Base-by-base conservation (phyloP, 2,329 filamentous ascomycete species). In the Colletotrichum liaoningense region DNA sequence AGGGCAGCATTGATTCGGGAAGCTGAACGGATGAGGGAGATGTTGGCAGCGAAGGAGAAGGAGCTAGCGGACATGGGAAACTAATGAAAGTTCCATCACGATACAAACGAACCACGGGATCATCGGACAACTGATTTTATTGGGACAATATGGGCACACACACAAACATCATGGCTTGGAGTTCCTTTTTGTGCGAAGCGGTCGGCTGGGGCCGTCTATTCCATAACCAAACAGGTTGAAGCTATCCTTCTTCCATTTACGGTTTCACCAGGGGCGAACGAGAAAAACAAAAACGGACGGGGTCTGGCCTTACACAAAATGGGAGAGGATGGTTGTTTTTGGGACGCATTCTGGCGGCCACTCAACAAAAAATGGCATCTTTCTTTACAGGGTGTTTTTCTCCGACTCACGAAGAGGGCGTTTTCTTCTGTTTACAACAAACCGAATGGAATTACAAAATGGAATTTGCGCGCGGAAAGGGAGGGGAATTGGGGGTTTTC, bases 1-100 rank as follows among this genome's bases (percentile, higher is more conserved):
- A 88, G 93, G 62, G 89, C 89, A 9, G 88, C 91, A 60, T 83
- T 97, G 62, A 89, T 92, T 79, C 87, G 91, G 28, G 94, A 97
- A 80, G 91, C 93, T 0, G 93, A 95, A 78, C 87, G 87, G 65
- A 97, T 97, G 91, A 88, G 93, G 49, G 90, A 92, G 80, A 86
- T 93, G 81, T 85, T 95, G 35, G 88, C 91, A 11, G 92, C 90
- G 14, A 95, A 95, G 79, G 93, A 95, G 82, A 87, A 91, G 59
- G 93, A 95, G 78, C 84, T 95, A 69, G 91, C 92, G 5, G 83
- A 83, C 62, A 75, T 85, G 63, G 63, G 65, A 19, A 58, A 68
- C 54, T 69, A 74, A 28, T 74, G 22, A 67, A 57, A 12, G 28
- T 56, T 62, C 56, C 46, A 62, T 42, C 24, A 73, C 67, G 71